phyloP scores from a whole-genome alignment of 495 filamentous ascomycete genomes.

The Evernia prunastri region DNA sequence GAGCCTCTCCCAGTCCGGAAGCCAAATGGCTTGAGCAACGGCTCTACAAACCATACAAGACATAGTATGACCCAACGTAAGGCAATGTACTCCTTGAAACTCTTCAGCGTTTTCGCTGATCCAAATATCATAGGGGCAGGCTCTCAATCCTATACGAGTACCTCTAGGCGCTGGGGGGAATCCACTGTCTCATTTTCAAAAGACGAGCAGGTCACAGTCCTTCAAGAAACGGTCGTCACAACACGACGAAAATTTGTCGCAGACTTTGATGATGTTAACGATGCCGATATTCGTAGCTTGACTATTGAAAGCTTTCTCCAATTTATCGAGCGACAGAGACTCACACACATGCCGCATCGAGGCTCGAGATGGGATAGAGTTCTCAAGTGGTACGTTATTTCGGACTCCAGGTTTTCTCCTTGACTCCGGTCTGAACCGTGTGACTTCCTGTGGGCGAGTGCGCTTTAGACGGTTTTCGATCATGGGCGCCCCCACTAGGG shows the following conservation, averaged over 20 bases:
- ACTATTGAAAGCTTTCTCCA: conserved; percentile 28
- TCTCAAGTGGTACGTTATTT: conserved; percentile 32
- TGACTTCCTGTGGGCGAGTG: neutral
- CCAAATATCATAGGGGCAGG: neutral
- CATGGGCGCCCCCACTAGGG: too few relatives aligned
- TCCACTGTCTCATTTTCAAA: conserved; percentile 4
- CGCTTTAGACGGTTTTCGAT: neutral
- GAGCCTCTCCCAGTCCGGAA: neutral
- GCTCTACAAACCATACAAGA: neutral
- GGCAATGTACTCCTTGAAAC: neutral
- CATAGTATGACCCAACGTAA: conserved; percentile 7
- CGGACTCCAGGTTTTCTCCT: neutral
- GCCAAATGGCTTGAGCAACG: conserved; percentile 5
- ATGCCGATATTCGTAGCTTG: conserved; percentile 19
- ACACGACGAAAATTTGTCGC: conserved; percentile 16
- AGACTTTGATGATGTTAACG: conserved; percentile 19
- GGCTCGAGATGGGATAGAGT: conserved; percentile 48
- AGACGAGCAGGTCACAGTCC: conserved; percentile 23
- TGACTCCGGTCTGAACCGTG: neutral
- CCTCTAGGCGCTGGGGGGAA: conserved; percentile 9
- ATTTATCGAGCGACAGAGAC: conserved; percentile 33
- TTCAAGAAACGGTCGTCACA: conserved; percentile 21
- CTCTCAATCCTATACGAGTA: conserved; percentile 4
- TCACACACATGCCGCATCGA: conserved; percentile 45
- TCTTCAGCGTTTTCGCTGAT: neutral